phyloP scores from a whole-genome alignment of 2,329 filamentous ascomycete genomes.

The Exophiala calicioides region DNA sequence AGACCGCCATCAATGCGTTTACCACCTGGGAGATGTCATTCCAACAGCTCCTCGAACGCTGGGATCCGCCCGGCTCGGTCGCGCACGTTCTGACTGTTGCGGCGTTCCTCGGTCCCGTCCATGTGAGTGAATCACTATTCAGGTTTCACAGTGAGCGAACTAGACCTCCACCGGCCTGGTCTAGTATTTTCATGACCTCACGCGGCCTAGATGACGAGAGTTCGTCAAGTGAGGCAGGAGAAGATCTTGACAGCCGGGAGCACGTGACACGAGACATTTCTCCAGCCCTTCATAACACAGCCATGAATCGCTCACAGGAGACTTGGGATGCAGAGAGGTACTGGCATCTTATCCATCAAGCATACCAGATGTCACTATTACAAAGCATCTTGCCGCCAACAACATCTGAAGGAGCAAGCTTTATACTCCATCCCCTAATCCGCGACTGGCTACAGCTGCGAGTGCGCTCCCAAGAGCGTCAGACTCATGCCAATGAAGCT shows the following conservation, averaged over 20 bases:
- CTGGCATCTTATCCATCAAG: conserved; percentile 10
- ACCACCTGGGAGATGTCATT: conserved; percentile 12
- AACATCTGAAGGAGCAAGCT: conserved; percentile 7
- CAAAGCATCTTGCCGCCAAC: conserved; percentile 5
- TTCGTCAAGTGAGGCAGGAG: background rate
- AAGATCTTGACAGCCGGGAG: background rate
- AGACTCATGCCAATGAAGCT: conserved; percentile 8
- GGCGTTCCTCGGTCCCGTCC: conserved; percentile 2
- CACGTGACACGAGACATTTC: background rate
- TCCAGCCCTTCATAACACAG: background rate
- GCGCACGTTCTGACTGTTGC: conserved; percentile 5
- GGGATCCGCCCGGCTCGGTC: background rate
- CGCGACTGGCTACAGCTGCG: conserved; percentile 18
- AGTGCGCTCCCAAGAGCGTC: conserved; percentile 5
- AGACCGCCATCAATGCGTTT: conserved; percentile 8
- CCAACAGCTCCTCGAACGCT: background rate
- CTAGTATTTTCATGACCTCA: background rate
- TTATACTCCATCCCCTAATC: conserved; percentile 13
- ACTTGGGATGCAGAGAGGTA: conserved; percentile 9
- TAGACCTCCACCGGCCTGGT: conserved; percentile 2
- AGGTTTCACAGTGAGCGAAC: background rate
- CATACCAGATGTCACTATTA: conserved; percentile 13
- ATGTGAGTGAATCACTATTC: conserved; percentile 9
- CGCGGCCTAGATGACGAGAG: background rate
- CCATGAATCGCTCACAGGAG: background rate